Base-by-base conservation (phyloP, 169 alveolate species). In the Babesia ovis region DNA sequence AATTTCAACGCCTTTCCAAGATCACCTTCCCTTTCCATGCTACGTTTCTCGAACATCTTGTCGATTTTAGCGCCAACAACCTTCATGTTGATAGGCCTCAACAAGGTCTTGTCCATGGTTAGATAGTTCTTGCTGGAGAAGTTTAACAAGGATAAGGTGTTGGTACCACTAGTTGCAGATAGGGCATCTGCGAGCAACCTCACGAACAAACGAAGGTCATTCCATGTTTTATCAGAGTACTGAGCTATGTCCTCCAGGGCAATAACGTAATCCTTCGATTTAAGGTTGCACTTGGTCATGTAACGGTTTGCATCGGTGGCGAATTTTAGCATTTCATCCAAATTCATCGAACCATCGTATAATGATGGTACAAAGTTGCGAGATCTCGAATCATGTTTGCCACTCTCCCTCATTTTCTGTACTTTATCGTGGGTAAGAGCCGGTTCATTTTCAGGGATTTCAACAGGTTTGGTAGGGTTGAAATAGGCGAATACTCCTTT, bases 1-100 rank as follows among this genome's bases (percentile, higher is more conserved):
- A 71, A 73, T 29, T 50, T 55, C 53, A 81, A 55, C 5, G 89
- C 89, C 0, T 2, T 32, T 12, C 89, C 89, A 4, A 84, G 70
- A 31, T 72, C 25, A 20, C 74, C 72, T 2, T 51, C 51, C 11
- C 31, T 57, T 29, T 27, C 41, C 8, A 48, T 45, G 43, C 55
- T 31, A 22, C 46, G 45, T 11, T 25, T 25, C 12, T 20, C 74
- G 32, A 79, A 69, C 77, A 79, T 69, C 27, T 32, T 29, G 32
- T 69, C 77, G 37, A 81, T 64, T 31, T 57, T n/a, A 4, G 6
- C n/a, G 1, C n/a, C 67, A 27, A 57, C 67, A 11, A 4, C 14
- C 67, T 35, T 57, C 37, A 58, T 29, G 57, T 37, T 45, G 23
- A 9, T 5, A 8, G 39, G 37, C 20, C 55, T 41, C 16, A 77